Evolutionary conservation across 2,329 filamentous ascomycete genomes (phyloP), one percentile per base, ranked within the genome.

Genomic region (Aspergillus clavatus): DNA sequence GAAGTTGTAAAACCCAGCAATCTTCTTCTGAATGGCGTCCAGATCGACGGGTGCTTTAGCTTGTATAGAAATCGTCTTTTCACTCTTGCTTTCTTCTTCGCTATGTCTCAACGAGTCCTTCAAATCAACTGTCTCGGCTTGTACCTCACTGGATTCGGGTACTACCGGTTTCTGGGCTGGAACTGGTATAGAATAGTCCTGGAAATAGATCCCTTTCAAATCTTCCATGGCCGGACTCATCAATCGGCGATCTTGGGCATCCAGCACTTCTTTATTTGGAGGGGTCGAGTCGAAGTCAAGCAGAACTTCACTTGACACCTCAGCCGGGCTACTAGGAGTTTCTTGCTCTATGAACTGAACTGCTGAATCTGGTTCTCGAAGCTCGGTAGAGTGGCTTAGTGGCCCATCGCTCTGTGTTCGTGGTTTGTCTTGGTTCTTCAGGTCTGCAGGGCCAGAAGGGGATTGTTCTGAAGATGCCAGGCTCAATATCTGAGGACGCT

Each of bases 1-100:
- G 7, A 56, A 43, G n/a, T 57, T 38, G 26, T 52, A 57, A 4
- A 62, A 48, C 3, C 54, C 21, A 6, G 54, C 50, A n/a, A 62
- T 49, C 31, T 35, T 35, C 19, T 35, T 18, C 11, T 18, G 31
- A 18, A 35, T 5, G 18, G 31, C 4, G 19, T 16, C 18, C 2
- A 35, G 31, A 11, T 35, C 18, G 5, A 16, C 16, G 3, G 31
- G 31, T 33, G 29, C 11, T 8, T 16, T 10, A 3, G 14, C 29
- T 7, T n/a, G 5, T 6, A 8, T 33, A 33, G 29, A 18, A 16
- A 10, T 18, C 14, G 7, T 33, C 29, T n/a, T 33, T 14, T 18
- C 31, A 18, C 8, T 16, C 10, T 2, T 21, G 18, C 31, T 21
- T 21, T 21, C 31, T 5, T 10, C 31, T 8, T 11, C 7, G 8